Base-by-base conservation (phyloP, 768 basidiomycete genomes). In the Termitomyces heimii region DNA sequence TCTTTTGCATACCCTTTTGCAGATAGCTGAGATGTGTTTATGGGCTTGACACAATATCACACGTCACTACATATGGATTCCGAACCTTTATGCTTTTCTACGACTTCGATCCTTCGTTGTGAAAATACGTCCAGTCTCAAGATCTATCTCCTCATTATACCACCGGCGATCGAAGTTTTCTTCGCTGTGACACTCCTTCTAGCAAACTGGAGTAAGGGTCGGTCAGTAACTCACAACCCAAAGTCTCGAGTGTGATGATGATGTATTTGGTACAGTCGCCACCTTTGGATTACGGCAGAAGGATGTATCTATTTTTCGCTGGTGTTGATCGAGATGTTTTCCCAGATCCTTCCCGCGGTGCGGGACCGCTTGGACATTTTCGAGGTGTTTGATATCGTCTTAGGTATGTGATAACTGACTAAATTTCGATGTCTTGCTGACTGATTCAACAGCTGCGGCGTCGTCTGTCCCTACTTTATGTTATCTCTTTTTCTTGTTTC, bases 71-170 rank as follows among this genome's bases (percentile, higher is more conserved):
- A 55, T 48, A 48, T 58, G 44, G 56, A 42, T 51, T 74, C 72
- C 70, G 75, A 70, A 72, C 76, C 78, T 57, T 72, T 83, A 65
- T 92, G 89, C 71, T 74, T 92, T 60, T 91, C 90, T 31, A 73
- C 81, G 37, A 81, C 84, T 57, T 71, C 86, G 40, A 87, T 83
- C 60, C 81, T 92, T 60, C 89, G 89, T 58, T 92, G 89, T 67
- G 69, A 79, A 60, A 75, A 77, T 44, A 76, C 87, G 56, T 72
- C 76, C 52, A 64, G 57, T 48, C 62, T 72, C 26, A 70, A 90
- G 70, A 76, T 73, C 54, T 68, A 72, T 35, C 63, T 79, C 40
- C 70, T 90, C 54, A 69, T 89, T 60, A 77, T 89, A 58, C 88
- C 88, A 31, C 77, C 84, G 18, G 80, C 71, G 40, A 66, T 90